Evolutionary conservation across 2,329 filamentous ascomycete species (phyloP).

Genomic region (Beauveria sp.): DNA sequence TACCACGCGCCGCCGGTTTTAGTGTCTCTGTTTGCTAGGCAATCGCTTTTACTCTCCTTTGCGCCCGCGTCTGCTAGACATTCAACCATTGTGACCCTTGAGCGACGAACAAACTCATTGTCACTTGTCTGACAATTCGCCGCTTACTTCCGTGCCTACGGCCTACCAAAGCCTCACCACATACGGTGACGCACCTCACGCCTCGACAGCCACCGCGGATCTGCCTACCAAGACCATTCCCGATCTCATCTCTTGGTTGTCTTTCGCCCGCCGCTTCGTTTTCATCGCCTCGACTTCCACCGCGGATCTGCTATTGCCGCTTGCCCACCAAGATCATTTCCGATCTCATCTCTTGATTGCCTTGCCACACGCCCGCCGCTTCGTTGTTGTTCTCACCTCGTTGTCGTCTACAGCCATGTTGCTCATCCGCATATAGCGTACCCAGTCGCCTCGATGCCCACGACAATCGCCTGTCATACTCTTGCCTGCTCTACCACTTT

Average conservation of each 20-base stretch:
- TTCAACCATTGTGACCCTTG: conserved; percentile 1
- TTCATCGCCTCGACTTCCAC: not conserved
- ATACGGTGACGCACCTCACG: not conserved
- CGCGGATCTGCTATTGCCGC: not conserved
- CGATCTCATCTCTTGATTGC: not conserved
- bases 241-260: too few species aligned
- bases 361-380: not conserved
- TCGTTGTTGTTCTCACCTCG: too few species aligned
- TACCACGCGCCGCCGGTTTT: not conserved
- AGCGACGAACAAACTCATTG: not conserved
- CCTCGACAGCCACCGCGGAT: too few species aligned
- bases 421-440: conserved; percentile 2
- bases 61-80: conserved; percentile 6
- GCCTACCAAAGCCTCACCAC: not conserved
- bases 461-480: not conserved
- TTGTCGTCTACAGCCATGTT: conserved; percentile 4
- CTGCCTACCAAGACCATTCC: too few species aligned
- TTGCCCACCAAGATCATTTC: not conserved
- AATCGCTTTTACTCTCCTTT: not conserved
- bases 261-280: too few species aligned
- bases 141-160: too few species aligned
- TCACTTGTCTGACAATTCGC: not conserved
- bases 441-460: not conserved
- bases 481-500: not conserved
- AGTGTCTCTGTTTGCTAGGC: not conserved